A percentile compares a stretch with the other conserved stretches of the same genome.
Evolutionary conservation across 495 filamentous ascomycete species (phyloP).

Genomic region (Rusavskia elegans): DNA sequence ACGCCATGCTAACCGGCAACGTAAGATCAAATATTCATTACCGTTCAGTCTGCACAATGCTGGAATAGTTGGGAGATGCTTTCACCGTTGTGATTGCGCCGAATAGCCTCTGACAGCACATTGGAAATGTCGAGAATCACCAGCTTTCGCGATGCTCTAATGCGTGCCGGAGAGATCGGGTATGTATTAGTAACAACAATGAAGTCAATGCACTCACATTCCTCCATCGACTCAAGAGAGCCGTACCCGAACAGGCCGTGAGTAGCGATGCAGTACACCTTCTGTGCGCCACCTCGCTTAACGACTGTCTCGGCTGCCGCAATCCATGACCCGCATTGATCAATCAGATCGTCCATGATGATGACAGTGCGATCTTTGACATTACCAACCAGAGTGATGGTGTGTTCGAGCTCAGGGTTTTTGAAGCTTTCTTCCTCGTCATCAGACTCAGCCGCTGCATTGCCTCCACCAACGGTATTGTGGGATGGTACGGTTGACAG

Average conservation of each 20-base stretch:
- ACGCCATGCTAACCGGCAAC: background rate
- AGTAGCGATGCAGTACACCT: constrained; percentile 94
- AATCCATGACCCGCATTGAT: constrained; percentile 93
- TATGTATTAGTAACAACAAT: constrained; percentile 97
- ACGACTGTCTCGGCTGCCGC: constrained; percentile 96
- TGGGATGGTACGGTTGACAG: constrained; percentile 33
- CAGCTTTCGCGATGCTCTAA: constrained; percentile 61
- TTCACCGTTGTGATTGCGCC: constrained; percentile 86
- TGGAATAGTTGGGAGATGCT: constrained; percentile 79
- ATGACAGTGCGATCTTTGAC: constrained; percentile 75
- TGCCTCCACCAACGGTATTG: constrained; percentile 69
- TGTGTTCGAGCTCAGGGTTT: constrained; percentile 67
- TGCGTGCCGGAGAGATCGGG: constrained; percentile 61
- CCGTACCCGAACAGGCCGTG: constrained; percentile 88
- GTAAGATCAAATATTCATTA: background rate
- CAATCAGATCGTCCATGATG: constrained; percentile 97
- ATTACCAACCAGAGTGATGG: constrained; percentile 90
- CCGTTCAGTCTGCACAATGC: constrained; percentile 39
- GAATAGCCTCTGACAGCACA: constrained; percentile 78
- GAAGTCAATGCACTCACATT: constrained; percentile 77
- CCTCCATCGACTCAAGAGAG: constrained; percentile 77
- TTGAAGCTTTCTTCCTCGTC: constrained; percentile 72
- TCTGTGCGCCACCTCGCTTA: constrained; percentile 78
- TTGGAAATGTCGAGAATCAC: constrained; percentile 76
- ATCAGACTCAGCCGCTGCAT: constrained; percentile 64